Evolutionary conservation across 106 monocot species (phyloP).

Genomic region (Gastrodia elata): DNA sequence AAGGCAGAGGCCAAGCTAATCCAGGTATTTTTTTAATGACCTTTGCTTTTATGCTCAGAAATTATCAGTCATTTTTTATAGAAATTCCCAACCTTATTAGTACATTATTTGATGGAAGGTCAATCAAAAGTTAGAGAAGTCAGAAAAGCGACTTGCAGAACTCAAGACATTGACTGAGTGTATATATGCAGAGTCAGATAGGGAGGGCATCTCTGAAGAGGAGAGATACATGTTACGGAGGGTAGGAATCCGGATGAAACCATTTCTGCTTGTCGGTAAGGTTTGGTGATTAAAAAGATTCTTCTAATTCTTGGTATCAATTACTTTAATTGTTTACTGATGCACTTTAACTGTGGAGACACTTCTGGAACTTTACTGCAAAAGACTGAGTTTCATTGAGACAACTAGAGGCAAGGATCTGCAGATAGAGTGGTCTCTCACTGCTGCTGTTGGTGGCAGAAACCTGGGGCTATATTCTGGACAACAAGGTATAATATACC

Average conservation of each 20-base stretch:
- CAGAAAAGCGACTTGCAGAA: conserved; percentile 63
- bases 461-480: too few species aligned
- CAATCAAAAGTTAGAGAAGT: conserved; percentile 58
- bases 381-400: too few species aligned
- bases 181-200: conserved; percentile 40
- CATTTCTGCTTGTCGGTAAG: conserved; percentile 83
- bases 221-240: conserved; percentile 95
- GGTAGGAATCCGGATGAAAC: conserved; percentile 84
- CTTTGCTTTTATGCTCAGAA: not conserved
- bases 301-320: too few species aligned
- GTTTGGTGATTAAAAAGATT: too few species aligned
- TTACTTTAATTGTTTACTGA: too few species aligned
- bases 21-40: conserved; percentile 21
- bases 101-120: conserved; percentile 27
- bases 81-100: not conserved
- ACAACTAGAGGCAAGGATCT: too few species aligned
- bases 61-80: not conserved
- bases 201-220: conserved; percentile 78
- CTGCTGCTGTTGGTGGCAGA: too few species aligned
- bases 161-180: conserved; percentile 34
- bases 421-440: too few species aligned
- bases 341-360: too few species aligned
- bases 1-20: conserved; percentile 41
- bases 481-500: too few species aligned
- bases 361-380: too few species aligned